Base-by-base conservation (phyloP, 805 yeast genomes). In the Barnettozyma siamensis region DNA sequence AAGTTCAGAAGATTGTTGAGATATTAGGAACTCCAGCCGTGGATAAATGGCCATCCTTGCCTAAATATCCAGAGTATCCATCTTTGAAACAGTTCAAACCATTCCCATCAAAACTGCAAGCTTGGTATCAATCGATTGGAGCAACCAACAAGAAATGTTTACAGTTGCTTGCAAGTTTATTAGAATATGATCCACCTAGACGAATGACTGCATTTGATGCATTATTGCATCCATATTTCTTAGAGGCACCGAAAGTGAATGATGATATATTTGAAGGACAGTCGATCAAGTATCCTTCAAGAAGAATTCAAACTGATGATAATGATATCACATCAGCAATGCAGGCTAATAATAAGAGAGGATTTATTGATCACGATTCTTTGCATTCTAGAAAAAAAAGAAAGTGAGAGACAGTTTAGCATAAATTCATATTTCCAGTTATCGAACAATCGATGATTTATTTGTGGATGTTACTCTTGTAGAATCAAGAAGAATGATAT, bases 261-360 rank as follows among this genome's bases (percentile, higher is more conserved):
- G 80, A 73, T 20, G 86, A 88, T 55, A 91, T 93, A 1, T 93
- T 93, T 61, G 88, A 82, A 45, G 83, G 85, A 1, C 73, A 81
- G 43, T 73, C 69, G 30, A 71, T 79, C 55, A 80, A 76, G 49
- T 93, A 93, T 57, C 98, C 99, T 2, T 74, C 79, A 26, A 70
- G 99, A 49, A 74, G 95, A 51, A 88, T 91, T 24, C 86, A 87
- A 51, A 81, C 86, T 17, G 94, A 86, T 53, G 96, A 88, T 59
- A 80, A 79, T 50, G 95, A 88, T 61, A 87, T 88, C 34, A 67
- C 71, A 2, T 52, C 59, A 13, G 45, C 68, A 10, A 50, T 47
- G 4, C 48, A 54, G 21, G 54, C 57, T 23, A 60, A 62, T 1
- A 47, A 49, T 17, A 66, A 60, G 47, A 54, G 65, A 42, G 57